A percentile compares a stretch with the other conserved stretches of the same genome.
phyloP scores from a whole-genome alignment of 2,329 filamentous ascomycete species.

The Penicillium digitatum region DNA sequence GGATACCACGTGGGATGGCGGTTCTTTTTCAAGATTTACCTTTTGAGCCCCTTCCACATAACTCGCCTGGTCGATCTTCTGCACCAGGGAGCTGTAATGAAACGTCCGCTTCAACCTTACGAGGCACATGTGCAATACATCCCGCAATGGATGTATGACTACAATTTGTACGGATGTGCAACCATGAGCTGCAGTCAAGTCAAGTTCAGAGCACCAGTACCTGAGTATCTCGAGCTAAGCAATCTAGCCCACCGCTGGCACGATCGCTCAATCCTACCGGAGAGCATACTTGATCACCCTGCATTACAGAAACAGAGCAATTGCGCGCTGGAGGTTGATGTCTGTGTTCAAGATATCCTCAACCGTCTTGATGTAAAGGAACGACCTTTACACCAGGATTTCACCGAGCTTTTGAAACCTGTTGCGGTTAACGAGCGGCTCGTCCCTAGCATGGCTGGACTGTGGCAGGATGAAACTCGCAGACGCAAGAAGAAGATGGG shows the following conservation, averaged over 20 bases:
- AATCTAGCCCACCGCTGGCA: slow-evolving; percentile 71
- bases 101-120: slow-evolving; percentile 79
- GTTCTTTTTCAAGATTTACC: slow-evolving; percentile 90
- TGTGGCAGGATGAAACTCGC: slow-evolving; percentile 87
- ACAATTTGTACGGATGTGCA: slow-evolving; percentile 91
- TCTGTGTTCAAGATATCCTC: slow-evolving; percentile 80
- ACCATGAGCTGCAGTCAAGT: slow-evolving; percentile 72
- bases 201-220: slow-evolving; percentile 71
- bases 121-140: slow-evolving; percentile 91
- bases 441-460: slow-evolving; percentile 86
- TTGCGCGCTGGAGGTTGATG: slow-evolving; percentile 83
- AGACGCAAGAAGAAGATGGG: slow-evolving; percentile 71
- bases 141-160: slow-evolving; percentile 97
- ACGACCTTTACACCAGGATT: slow-evolving; percentile 80
- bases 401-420: slow-evolving; percentile 67
- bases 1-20: slow-evolving; percentile 91
- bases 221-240: slow-evolving; percentile 61
- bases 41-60: slow-evolving; percentile 83
- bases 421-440: slow-evolving; percentile 68
- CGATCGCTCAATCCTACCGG: slow-evolving; percentile 61
- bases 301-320: slow-evolving; percentile 74
- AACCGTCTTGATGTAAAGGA: slow-evolving; percentile 74
- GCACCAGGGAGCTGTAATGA: slow-evolving; percentile 82
- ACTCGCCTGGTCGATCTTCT: slow-evolving; percentile 83
- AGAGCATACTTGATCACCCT: slow-evolving; percentile 59